Evolutionary conservation across 345 rosid species (phyloP), one percentile per base, ranked within the genome.

Genomic region (Melaleuca quinquenervia): DNA sequence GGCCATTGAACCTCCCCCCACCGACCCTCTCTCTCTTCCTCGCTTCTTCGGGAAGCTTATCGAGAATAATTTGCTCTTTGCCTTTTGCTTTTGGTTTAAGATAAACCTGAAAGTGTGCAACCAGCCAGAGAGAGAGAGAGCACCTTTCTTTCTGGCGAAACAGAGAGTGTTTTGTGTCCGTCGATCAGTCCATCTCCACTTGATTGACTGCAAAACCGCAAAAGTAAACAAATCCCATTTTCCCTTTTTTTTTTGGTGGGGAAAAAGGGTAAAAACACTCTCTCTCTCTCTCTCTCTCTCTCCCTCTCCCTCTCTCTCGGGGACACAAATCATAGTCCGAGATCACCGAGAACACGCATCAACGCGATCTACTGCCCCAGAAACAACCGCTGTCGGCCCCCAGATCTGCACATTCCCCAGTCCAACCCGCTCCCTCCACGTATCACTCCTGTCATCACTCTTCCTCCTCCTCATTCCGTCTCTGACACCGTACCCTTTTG

Each of bases 331-430:
- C n/a, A 51, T 18, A 29, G 84, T 55, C 85, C 41, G 52, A 58
- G 62, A 24, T 50, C 83, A 51, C 85, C 41, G 52, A 58, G 62
- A 24, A 64, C 83, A 51, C 86, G 83, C 86, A 50, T 48, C 82
- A 29, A 50, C 82, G 60, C 56, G 0, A 29, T 74, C 27, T 48
- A 21, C 86, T 16, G 49, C 44, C 50, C 78, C 3, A 32, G 24
- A 18, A 32, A 70, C 45, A 70, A 11, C 78, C 13, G 78, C 62
- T 74, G 88, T 87, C 82, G 84, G 83, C 83, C 83, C 45, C 87
- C 86, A 86, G 91, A 91, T 90, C 93, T 90, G 87, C 84, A 48
- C 83, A n/a, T 14, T 32, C 82, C 82, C 21, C 32, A 6, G 3
- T n/a, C 76, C 32, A 55, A 41, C 27, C 29, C 24, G 84, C 50